Base-by-base conservation (phyloP, 139 green algal genomes). In the Zygnema cylindricum region DNA sequence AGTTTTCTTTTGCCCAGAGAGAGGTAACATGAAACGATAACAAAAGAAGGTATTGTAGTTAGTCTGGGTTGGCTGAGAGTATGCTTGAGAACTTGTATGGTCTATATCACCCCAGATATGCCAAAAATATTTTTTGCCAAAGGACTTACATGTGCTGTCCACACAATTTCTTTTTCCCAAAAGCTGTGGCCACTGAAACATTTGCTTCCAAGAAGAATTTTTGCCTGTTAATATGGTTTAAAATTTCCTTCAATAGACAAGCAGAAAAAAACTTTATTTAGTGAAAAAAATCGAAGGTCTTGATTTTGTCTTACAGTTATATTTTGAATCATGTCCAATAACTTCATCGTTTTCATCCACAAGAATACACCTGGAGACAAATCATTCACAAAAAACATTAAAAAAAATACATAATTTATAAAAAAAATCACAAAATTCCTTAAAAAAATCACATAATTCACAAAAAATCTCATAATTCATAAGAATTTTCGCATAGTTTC, bases 271-370 rank as follows among this genome's bases (percentile, higher is more conserved):
- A 73, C 30, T 35, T 30, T 35, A 35, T 35, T 25, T 25, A 73
- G 30, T 73, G 57, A 73, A 30, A 73, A 73, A 30, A 73, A 73
- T 73, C 57, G n/a, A n/a, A n/a, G n/a, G n/a, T n/a, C n/a, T n/a
- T n/a, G n/a, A n/a, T n/a, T n/a, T n/a, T n/a, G 36, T 79, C 88
- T 1, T 75, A 92, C 94, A 95, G 55, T 95, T 92, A 40, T 95
- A 90, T 91, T 99, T 99, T 90, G 89, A 96, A 42, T 92, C 93
- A 39, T 95, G 91, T 16, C 97, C 95, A 0, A 93, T 77, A 21
- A 98, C 92, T 2, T 86, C 49, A 82, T 99, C 96, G 1, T 92
- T 30, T n/a, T 96, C 93, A 69, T 99, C 91, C 33, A 99, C 96
- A 16, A 98, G 73, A 40, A 99, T 96, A 92, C 96, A 98, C 77